These are phyloP conservation scores for Epichloe hybrida DNA, from an alignment of 2,329 filamentous ascomycete species.

Conservation along the genomic window DNA sequence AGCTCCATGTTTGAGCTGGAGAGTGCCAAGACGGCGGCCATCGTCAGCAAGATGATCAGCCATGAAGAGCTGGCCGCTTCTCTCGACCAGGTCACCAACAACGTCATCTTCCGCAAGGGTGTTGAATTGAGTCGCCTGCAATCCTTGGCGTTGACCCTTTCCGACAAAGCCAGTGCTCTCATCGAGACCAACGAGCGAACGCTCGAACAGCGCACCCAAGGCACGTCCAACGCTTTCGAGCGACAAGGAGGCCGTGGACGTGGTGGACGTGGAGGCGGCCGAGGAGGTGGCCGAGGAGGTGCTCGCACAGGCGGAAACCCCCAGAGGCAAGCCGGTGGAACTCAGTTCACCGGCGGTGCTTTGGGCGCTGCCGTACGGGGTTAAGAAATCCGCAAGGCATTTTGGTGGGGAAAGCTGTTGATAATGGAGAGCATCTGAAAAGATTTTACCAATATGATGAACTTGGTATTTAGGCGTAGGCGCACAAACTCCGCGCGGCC, in stretches of 20 bases:
- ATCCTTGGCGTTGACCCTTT: constrained; percentile 83
- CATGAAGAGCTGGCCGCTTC: constrained; percentile 95
- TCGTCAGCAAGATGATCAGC: constrained; percentile 98
- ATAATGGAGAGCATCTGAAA: background rate
- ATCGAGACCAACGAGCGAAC: constrained; percentile 97
- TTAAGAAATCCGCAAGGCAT: constrained; percentile 19
- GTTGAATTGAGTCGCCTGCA: constrained; percentile 94
- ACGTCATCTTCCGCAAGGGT: constrained; percentile 98
- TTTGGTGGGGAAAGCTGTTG: background rate
- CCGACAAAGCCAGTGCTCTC: constrained; percentile 89
- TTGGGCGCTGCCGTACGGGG: constrained; percentile 55
- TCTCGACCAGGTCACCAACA: constrained; percentile 92
- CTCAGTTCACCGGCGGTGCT: constrained; percentile 71
- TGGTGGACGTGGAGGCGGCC: constrained; percentile 50
- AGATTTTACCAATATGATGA: background rate
- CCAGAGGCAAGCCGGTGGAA: constrained; percentile 56
- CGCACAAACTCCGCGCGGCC: constrained; percentile 1
- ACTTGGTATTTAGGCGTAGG: constrained; percentile 2
- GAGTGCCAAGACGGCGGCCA: constrained; percentile 78
- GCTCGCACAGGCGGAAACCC: constrained; percentile 42
- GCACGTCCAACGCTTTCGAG: constrained; percentile 90
- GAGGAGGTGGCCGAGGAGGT: constrained; percentile 48
- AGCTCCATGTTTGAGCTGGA: constrained; percentile 92
- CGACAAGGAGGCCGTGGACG: constrained; percentile 70
- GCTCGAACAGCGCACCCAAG: constrained; percentile 91